Base-by-base conservation (phyloP, 2,329 filamentous ascomycete genomes). In the Penicillium palitans region DNA sequence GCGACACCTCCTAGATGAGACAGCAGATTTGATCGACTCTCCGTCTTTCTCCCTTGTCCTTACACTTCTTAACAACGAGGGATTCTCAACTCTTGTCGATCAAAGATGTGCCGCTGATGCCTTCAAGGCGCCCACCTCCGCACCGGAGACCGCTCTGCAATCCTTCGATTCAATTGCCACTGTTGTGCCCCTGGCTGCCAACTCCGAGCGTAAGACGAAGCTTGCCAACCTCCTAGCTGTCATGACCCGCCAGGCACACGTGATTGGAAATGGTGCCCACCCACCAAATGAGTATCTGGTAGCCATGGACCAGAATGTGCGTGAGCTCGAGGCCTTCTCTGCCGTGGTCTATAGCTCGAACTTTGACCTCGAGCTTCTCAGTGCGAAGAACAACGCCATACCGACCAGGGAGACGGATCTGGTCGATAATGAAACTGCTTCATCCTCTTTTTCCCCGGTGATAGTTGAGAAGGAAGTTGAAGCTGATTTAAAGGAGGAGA, bases 1-100 rank as follows among this genome's bases (percentile, higher is more conserved):
- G 56, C 87, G 93, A 56, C 88, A 90, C 58, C 84, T 99, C 21
- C 84, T 99, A 1, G 93, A 99, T 72, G 95, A 99, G 79, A 98
- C 95, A 2, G 90, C 93, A 40, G 95, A 99, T 72, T 84, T 99
- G 25, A 88, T 98, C 70, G 95, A 99, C 71, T 97, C 95, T 1
- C 95, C 95, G 0, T 85, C 90, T 37, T 98, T 98, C 76, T 85
- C 88, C 0, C 89, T 92, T 69, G 92, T 99, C 37, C 83, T 97
- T 45, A 91, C 89, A 2, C 86, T 90, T 58, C 84, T 97, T 56
- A 89, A 98, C 59, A 93, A 98, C 73, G 84, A 91, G 46, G 90
- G 88, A 55, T 99, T 97, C 78, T 90, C 90, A 3, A 85, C 89
- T 25, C 83, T 99, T 17, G 84, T 96, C 27, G 90, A 97, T 70